These are phyloP conservation scores for Neurospora sp. DNA, from an alignment of 2,329 filamentous ascomycete species.

Conservation along the genomic window DNA sequence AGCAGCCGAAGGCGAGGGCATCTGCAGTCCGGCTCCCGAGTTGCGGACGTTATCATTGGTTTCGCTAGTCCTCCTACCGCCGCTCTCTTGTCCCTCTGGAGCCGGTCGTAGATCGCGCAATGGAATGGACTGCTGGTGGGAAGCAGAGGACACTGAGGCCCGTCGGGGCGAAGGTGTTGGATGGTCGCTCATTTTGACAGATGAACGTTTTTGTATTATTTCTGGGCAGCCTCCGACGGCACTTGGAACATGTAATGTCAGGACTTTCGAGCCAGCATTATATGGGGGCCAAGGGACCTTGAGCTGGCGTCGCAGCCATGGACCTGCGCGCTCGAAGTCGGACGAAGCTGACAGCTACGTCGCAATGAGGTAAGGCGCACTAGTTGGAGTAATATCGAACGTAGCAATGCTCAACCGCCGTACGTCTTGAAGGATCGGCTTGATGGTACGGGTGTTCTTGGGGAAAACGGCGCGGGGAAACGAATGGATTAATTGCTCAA, in stretches of 20 bases:
- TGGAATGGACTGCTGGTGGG: slow-evolving; percentile 54
- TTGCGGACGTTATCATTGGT: background rate
- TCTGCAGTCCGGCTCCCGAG: slow-evolving; percentile 1
- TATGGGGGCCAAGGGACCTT: slow-evolving; percentile 3
- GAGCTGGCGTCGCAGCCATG: background rate
- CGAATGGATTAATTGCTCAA: background rate
- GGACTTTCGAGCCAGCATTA: slow-evolving; percentile 4
- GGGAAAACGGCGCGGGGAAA: background rate
- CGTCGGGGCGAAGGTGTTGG: slow-evolving; percentile 17
- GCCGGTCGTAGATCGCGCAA: slow-evolving; percentile 48
- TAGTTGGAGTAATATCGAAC: background rate
- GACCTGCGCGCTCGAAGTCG: background rate
- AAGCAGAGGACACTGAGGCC: slow-evolving; percentile 29
- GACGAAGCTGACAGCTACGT: background rate
- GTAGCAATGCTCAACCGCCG: no score
- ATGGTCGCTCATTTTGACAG: slow-evolving; percentile 18
- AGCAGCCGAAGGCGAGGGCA: slow-evolving; percentile 15
- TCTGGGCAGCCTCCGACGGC: background rate
- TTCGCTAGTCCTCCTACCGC: slow-evolving; percentile 5
- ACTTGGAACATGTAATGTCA: no score
- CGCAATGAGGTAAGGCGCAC: background rate
- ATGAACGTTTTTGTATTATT: background rate
- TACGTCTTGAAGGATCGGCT: background rate
- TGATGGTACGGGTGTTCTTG: background rate
- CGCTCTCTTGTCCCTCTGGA: slow-evolving; percentile 10